Evolutionary conservation across 1,139 yeast species (phyloP), one percentile per base, ranked within the genome.

Genomic region (Pichia cactophila): DNA sequence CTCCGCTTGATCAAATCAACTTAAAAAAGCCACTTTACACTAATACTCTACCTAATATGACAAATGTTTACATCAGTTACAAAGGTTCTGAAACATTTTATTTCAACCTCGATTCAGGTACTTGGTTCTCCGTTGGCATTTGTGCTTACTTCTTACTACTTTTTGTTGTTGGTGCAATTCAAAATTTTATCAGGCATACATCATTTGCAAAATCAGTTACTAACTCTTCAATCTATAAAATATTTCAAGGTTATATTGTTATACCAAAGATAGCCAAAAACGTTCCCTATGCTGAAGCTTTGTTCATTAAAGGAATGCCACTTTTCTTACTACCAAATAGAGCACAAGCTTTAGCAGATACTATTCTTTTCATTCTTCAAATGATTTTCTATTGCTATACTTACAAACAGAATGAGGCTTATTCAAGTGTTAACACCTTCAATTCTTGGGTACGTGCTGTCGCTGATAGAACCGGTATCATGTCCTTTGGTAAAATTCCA

Each of bases 251-350:
- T 10, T 56, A 54, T 29, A 37, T 57, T 11, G 58, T 60, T 7
- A 47, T 51, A 2, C 61, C 64, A 44, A 54, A 61, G 2, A 28
- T 58, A 17, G 16, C 52, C 5, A 58, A 62, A 42, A 50, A 51
- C n/a, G 62, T 63, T 26, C 51, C 44, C 26, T 52, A 54, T 36
- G 35, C 55, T 11, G 49, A 54, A 41, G 38, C 38, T 16, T 33
- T 48, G 1, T 53, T 45, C 16, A 51, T 52, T 8, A 53, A 40
- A 44, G 51, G 42, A 31, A 43, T 48, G 12, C 44, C 55, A 26
- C 44, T 57, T 1, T 39, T 40, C 1, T 20, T 56, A 16, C 31
- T 55, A 5, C 92, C 94, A 0, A 77, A 90, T 0, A 72, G 95
- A 52, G 65, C 75, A 48, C 90, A 83, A 61, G 61, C 54, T 5